These are phyloP conservation scores for Neolecta irregularis DNA, from an alignment of 1,139 yeast genomes.

Conservation along the genomic window DNA sequence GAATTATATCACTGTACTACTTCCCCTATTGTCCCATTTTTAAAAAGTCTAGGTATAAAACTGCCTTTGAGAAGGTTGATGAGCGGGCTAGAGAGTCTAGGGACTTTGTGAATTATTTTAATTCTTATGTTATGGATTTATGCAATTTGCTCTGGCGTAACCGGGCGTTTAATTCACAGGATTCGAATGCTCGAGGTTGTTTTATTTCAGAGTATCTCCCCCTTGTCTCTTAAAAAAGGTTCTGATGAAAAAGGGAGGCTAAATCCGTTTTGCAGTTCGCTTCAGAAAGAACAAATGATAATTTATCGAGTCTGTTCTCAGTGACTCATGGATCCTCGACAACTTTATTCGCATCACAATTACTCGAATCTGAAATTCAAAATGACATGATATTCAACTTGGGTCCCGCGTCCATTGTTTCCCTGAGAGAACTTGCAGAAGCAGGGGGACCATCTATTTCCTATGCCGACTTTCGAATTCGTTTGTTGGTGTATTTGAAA, in stretches of 20 bases:
- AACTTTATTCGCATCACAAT: slow-evolving; percentile 32
- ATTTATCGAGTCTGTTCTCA: slow-evolving; percentile 31
- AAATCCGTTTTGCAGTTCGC: background rate
- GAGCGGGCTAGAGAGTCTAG: slow-evolving; percentile 14
- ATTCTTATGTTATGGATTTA: slow-evolving; percentile 42
- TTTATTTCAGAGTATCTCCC: background rate
- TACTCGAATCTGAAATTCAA: slow-evolving; percentile 31
- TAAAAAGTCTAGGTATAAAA: slow-evolving; percentile 32
- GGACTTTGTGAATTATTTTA: slow-evolving; percentile 30
- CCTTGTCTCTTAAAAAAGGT: background rate
- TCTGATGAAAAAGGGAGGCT: background rate
- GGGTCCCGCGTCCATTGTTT: slow-evolving; percentile 25
- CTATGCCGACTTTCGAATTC: slow-evolving; percentile 7
- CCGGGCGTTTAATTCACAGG: slow-evolving; percentile 24
- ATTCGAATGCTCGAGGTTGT: slow-evolving; percentile 23
- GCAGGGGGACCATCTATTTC: slow-evolving; percentile 6
- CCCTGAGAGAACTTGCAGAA: slow-evolving; percentile 7
- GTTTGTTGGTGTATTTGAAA: slow-evolving; percentile 6
- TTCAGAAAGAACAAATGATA: slow-evolving; percentile 8
- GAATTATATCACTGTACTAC: slow-evolving; percentile 35
- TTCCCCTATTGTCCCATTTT: no score
- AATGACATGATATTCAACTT: slow-evolving; percentile 28
- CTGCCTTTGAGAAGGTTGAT: slow-evolving; percentile 15
- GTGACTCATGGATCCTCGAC: slow-evolving; percentile 43
- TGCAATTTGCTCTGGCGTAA: slow-evolving; percentile 52